Evolutionary conservation across 768 basidiomycete species (phyloP), one percentile per base, ranked within the genome.

Genomic region (Naganishia antarctica): DNA sequence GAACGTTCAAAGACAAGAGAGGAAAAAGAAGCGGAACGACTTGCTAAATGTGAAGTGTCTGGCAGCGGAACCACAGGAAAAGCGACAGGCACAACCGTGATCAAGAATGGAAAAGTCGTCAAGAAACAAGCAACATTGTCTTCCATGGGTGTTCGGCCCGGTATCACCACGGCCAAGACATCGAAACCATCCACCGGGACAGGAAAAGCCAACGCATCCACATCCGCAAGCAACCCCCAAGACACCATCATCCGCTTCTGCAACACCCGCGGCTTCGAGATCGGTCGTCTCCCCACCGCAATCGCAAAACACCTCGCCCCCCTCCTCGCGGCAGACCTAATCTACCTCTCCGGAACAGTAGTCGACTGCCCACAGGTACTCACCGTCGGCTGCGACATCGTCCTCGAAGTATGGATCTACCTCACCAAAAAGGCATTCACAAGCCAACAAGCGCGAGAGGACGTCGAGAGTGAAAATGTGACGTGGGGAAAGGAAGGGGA

Each of bases 401-500:
- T 91, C 53, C 81, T 93, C 23, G 86, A 88, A 4, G 79, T 92
- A 21, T 84, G 83, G 58, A 82, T 89, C 13, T 90, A 86, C 74
- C 80, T 93, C 34, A 82, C 84, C 32, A 77, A 82, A 11, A 77
- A 81, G 4, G 91, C 90, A 3, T 94, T 92, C 78, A 48, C 44
- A 8, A 13, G 31, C 45, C 62, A 53, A 41, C 47, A 21, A 62
- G 71, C 32, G 60, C 18, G 25, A 9, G 47, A 41, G 37, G 67
- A 73, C 45, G 70, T 71, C 21, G 63, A 63, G 21, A 71, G 69
- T 40, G 53, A 57, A 26, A 57, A 57, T 9, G 34, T 13, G 12
- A 57, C 53, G 23, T 87, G 89, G 74, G 83, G 85, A 66, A 88
- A 90, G 73, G 88, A 88, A 2, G 80, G 84, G 58, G 91, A 94